phyloP scores from a whole-genome alignment of 176 grass and related monocot species.

The Themeda triandra region DNA sequence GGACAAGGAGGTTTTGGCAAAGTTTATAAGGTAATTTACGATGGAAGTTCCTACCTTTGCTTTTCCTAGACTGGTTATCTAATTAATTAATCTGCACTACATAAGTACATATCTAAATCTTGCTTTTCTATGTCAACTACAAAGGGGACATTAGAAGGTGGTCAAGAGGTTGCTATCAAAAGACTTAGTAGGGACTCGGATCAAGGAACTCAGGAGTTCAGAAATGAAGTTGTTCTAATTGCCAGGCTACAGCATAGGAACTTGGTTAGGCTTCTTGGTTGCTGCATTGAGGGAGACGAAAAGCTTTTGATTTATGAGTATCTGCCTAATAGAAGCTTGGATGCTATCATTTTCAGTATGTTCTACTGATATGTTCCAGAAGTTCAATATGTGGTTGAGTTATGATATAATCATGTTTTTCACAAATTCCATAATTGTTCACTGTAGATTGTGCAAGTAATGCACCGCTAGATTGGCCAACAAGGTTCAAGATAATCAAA shows the following conservation, averaged over 20 bases:
- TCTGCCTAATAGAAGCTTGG: background rate
- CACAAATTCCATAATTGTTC: background rate
- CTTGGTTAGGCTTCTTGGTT: background rate
- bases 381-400: background rate
- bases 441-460: background rate
- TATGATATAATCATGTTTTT: background rate
- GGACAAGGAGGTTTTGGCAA: conserved; percentile 35
- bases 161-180: conserved; percentile 46
- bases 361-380: background rate
- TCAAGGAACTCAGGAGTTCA: conserved; percentile 25
- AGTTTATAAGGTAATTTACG: conserved; percentile 30
- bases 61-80: background rate
- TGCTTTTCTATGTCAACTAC: background rate
- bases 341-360: background rate
- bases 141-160: conserved; percentile 22
- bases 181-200: conserved; percentile 34
- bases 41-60: background rate
- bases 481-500: conserved; percentile 37
- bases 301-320: background rate
- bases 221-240: background rate
- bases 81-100: background rate
- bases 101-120: background rate
- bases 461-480: conserved; percentile 32
- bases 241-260: background rate
- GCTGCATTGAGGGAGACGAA: background rate